Evolutionary conservation across 768 basidiomycete genomes (phyloP), one percentile per base, ranked within the genome.

Genomic region (Pisolithus sp.): DNA sequence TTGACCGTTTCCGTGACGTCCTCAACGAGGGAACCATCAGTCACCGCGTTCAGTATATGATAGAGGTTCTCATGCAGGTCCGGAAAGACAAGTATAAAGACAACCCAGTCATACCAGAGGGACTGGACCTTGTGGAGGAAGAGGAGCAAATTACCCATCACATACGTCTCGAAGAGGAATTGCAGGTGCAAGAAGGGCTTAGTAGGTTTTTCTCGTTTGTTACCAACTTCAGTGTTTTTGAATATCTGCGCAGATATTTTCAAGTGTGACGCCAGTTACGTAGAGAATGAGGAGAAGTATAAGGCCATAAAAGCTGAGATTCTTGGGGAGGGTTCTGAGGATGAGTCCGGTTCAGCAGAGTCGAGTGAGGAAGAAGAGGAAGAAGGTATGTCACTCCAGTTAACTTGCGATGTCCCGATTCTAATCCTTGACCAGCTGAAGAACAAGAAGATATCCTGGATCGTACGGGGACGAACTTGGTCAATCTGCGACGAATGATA

Each of bases 71-170:
- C 44, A 98, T 99, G 91, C 96, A 98, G 71, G 91, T 96, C 7
- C 79, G 96, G 59, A 97, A 96, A 74, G 96, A 99, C 76, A 94
- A 93, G 70, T 98, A 91, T 77, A 98, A 98, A 77, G 96, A 98
- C 64, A 98, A 99, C 67, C 94, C 94, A 17, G 83, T 93, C 57
- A 67, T 98, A 38, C 85, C 91, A 2, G 96, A 98, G 62, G 96
- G 95, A 0, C 67, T 99, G 63, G 96, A 99, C 65, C 72, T 99
- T 30, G 96, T 99, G 1, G 93, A 97, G 57, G 95, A 98, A 63
- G 96, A 98, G 15, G 96, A 98, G 59, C 93, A 97, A 62, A 93
- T 98, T 48, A 97, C 93, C 0, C 96, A 99, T 70, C 80, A 89
- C 59, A 83, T 98, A 53, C 83, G 87, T 54, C 71, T 98, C 48